Evolutionary conservation across 257 asterid genomes (phyloP).

Genomic region (Rubia yunnanensis): DNA sequence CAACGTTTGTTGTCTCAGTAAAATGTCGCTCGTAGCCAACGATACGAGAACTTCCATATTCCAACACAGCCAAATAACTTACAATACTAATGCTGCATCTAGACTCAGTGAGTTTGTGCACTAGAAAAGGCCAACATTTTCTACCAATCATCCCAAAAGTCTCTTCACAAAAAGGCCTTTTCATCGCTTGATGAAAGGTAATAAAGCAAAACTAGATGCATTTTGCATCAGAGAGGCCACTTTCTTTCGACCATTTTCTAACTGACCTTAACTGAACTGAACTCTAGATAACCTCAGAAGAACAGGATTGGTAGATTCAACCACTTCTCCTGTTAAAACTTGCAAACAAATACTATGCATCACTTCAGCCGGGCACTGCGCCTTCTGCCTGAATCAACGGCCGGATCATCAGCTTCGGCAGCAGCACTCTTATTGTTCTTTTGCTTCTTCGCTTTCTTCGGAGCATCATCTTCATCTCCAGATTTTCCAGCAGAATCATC

Average conservation of each 20-base stretch:
- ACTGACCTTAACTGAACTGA: too few relatives aligned
- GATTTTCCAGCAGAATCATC: slow-evolving; percentile 23
- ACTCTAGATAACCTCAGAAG: too few relatives aligned
- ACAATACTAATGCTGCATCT: neutral
- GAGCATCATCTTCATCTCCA: slow-evolving; percentile 13
- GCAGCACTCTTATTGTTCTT: neutral
- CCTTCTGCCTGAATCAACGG: slow-evolving; percentile 25
- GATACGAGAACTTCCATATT: too few relatives aligned
- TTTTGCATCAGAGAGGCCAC: neutral
- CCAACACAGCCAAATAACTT: too few relatives aligned
- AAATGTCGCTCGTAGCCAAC: too few relatives aligned
- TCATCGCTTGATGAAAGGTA: neutral
- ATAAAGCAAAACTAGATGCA: neutral
- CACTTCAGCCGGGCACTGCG: slow-evolving; percentile 39
- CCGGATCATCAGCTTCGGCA: slow-evolving; percentile 20
- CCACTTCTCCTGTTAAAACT: neutral
- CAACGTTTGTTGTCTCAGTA: too few relatives aligned
- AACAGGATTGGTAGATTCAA: neutral
- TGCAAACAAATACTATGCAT: neutral
- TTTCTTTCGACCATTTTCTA: too few relatives aligned
- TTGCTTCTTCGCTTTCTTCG: slow-evolving; percentile 14
- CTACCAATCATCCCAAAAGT: neutral
- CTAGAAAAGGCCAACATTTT: neutral
- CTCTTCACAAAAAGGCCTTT: neutral
- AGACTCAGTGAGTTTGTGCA: neutral